phyloP scores from a whole-genome alignment of 2,329 filamentous ascomycete genomes.

The Pyrenochaeta sp. region DNA sequence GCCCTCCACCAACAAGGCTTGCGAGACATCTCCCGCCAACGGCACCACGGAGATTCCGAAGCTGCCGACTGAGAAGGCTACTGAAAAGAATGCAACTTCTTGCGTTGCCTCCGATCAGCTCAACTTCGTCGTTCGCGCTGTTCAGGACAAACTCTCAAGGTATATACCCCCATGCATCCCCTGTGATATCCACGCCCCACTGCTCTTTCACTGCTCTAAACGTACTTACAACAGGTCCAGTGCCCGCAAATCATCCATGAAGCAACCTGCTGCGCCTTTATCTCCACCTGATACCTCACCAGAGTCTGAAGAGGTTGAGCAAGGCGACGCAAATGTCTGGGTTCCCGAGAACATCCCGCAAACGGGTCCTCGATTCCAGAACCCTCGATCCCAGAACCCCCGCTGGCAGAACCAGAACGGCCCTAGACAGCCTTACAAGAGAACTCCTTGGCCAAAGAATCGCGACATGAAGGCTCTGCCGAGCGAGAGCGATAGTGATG shows the following conservation, averaged over 20 bases:
- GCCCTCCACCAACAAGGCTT: too few species aligned
- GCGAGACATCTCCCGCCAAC: too few species aligned
- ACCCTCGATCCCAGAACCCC: constrained; percentile 17
- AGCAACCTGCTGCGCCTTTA: background rate
- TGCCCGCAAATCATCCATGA: background rate
- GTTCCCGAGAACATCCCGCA: constrained; percentile 16
- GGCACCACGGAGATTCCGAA: too few species aligned
- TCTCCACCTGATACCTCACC: constrained; percentile 8
- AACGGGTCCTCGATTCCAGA: background rate
- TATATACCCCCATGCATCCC: too few species aligned
- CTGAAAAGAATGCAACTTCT: too few species aligned
- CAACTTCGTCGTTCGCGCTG: too few species aligned
- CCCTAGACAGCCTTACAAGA: constrained; percentile 10
- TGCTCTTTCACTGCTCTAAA: too few species aligned
- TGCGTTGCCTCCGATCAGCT: too few species aligned
- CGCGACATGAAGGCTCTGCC: constrained; percentile 34
- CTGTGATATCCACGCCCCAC: too few species aligned
- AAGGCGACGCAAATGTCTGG: background rate
- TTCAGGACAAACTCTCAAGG: too few species aligned
- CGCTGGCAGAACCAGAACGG: constrained; percentile 19
- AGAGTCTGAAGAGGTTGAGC: constrained; percentile 1
- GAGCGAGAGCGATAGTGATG: constrained; percentile 24
- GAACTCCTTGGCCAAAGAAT: constrained; percentile 34
- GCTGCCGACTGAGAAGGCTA: too few species aligned
- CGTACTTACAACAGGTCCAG: too few species aligned